Base-by-base conservation (phyloP, 1,284 basidiomycete species). In the Chalciporus piperatoides region DNA sequence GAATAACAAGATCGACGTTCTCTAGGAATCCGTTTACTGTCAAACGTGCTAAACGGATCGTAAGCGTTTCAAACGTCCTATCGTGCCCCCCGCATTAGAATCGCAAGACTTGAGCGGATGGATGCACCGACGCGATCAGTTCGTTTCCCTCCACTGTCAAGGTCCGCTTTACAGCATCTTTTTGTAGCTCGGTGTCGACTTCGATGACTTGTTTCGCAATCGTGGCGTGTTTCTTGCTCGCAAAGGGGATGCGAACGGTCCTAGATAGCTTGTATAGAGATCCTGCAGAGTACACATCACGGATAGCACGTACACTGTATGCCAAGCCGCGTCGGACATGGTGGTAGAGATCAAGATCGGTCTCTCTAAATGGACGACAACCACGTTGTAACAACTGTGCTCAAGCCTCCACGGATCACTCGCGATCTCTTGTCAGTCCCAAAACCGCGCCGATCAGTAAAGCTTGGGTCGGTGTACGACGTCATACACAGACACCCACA, bases 21-120 rank as follows among this genome's bases (percentile, higher is more conserved):
- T 94, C 91, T 38, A 95, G 75, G 70, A 91, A 93, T 3, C 84
- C 82, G 59, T 94, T 95, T 39, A 88, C 76, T 0, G 86, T 81
- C 36, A 95, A 72, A 49, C 92, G 81, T 6, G 91, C 83, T n/a
- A 94, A 73, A 41, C 92, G 83, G 48, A 94, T 74, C 0, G 92
- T 94, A 41, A 90, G 62, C 1, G 87, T 90, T 38, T 74, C 73
- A 65, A 90, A 90, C 17, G 76, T 82, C 47, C 89, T 83, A 67
- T 30, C 42, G n/a, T 15, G 36, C 46, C 17, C 14, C 25, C n/a
- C 51, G 50, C 47, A 54, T 53, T 46, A 52, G 44, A 9, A 24
- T 15, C 15, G 23, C 11, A 7, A 9, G 19, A 48, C 19, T 32
- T 1, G n/a, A 27, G 54, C 25, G 32, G 3, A 33, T 40, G 44